Percentiles rank a stretch among this genome's conserved stretches.
Conservation (phyloP, 352 stramenopile genomes). For the Globisporangium irregulare region DNA sequence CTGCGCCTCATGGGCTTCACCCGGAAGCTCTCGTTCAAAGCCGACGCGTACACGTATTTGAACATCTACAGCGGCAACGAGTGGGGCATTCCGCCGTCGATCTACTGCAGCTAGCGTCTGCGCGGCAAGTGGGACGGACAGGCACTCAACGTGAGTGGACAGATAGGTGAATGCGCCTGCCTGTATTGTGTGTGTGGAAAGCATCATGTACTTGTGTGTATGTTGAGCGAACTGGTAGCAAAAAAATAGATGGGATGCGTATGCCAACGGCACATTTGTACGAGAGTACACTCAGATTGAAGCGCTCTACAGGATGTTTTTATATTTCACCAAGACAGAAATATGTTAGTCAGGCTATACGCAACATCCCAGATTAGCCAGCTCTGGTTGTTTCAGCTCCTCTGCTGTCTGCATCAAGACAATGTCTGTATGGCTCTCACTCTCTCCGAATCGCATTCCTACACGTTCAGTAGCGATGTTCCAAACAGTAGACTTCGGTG, state of each 20-base stretch:
- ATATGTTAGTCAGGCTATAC: too few species aligned
- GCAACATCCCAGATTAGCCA: too few species aligned
- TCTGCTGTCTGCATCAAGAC: too few species aligned
- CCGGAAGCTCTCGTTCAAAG: slow-evolving; percentile 12
- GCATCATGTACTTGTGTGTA: background rate
- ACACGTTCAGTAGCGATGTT: background rate
- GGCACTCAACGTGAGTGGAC: background rate
- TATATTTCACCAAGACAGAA: too few species aligned
- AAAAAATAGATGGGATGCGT: background rate
- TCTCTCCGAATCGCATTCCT: background rate
- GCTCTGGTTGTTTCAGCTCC: too few species aligned
- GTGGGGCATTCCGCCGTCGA: slow-evolving; percentile 7
- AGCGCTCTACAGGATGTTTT: too few species aligned
- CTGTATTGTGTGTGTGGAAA: background rate
- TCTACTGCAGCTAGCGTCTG: background rate
- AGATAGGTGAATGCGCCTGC: background rate
- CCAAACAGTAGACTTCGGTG: background rate
- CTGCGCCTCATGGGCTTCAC: slow-evolving; percentile 12
- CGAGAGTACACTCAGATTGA: too few species aligned
- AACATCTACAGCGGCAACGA: slow-evolving; percentile 15
- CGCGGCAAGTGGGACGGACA: too few species aligned
- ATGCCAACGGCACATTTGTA: too few species aligned
- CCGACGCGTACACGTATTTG: slow-evolving; percentile 19
- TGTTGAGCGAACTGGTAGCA: background rate
- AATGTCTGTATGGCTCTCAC: background rate